A percentile compares a stretch with the other conserved stretches of the same genome.
Conservation (phyloP, 805 yeast species). For the Helenozyma rhizophorensis region DNA sequence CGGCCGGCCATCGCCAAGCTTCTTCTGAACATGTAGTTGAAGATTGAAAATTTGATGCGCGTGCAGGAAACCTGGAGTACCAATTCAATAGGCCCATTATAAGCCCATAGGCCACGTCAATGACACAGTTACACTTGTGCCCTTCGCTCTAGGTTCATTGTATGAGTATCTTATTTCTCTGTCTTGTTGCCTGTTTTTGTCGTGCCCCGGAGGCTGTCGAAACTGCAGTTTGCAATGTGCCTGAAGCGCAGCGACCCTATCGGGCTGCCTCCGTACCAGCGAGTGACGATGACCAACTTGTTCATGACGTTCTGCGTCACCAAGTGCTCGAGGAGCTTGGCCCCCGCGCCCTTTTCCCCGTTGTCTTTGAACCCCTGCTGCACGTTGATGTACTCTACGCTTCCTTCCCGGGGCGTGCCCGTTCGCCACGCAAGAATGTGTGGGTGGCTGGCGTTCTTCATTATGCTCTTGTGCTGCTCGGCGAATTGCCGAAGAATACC, state of each 20-base stretch:
- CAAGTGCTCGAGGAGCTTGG: conserved; percentile 47
- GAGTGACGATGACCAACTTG: conserved; percentile 60
- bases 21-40: neutral
- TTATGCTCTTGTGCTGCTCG: conserved; percentile 41
- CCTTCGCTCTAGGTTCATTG: too few relatives aligned
- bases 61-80: too few relatives aligned
- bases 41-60: too few relatives aligned
- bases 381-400: conserved; percentile 18
- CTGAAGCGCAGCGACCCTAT: conserved; percentile 70
- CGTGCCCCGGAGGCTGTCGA: conserved; percentile 39
- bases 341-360: conserved; percentile 76
- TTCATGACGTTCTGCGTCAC: conserved; percentile 47
- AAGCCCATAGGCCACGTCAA: too few relatives aligned
- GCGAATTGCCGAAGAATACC: conserved; percentile 39
- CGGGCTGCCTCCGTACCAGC: conserved; percentile 83
- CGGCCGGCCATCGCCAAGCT: neutral
- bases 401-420: conserved; percentile 18
- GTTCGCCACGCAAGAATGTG: conserved; percentile 73
- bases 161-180: too few relatives aligned
- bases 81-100: too few relatives aligned
- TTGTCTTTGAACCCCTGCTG: conserved; percentile 64
- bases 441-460: conserved; percentile 61
- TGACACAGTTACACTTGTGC: too few relatives aligned
- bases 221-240: conserved; percentile 55
- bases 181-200: too few relatives aligned